Conservation (phyloP, 148 eudicot species). For the Rhododendron henanense region DNA sequence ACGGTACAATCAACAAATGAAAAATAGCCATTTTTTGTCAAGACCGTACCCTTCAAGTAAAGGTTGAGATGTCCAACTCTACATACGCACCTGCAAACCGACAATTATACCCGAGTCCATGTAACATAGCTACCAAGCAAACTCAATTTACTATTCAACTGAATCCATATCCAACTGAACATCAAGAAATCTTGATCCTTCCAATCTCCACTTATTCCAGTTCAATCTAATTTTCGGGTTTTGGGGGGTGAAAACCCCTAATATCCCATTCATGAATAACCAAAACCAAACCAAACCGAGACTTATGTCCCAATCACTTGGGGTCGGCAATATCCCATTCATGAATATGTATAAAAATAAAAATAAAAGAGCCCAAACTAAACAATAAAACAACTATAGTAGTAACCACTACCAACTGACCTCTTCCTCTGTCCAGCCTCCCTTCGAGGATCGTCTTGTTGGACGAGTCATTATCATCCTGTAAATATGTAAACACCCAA, state of each 20-base stretch:
- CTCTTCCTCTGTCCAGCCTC: constrained; percentile 88
- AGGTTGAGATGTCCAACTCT: neutral
- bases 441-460: constrained; percentile 61
- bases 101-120: neutral
- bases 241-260: neutral
- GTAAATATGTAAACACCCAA: constrained; percentile 2
- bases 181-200: neutral
- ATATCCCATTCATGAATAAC: neutral
- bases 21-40: too few relatives aligned
- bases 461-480: constrained; percentile 39
- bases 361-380: too few relatives aligned
- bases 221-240: too few relatives aligned
- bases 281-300: too few relatives aligned
- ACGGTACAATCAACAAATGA: too few relatives aligned
- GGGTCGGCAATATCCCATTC: neutral
- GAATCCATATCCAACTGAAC: neutral
- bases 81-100: neutral
- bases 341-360: neutral
- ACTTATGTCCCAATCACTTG: too few relatives aligned
- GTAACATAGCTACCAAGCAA: neutral
- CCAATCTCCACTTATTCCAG: neutral
- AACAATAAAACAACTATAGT: neutral
- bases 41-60: too few relatives aligned
- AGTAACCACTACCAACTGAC: constrained; percentile 23
- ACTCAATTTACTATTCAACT: neutral